A percentile compares a stretch with the other conserved stretches of the same genome.
Conservation (phyloP, 495 filamentous ascomycete species). For the Penicillium dipodomyicola region DNA sequence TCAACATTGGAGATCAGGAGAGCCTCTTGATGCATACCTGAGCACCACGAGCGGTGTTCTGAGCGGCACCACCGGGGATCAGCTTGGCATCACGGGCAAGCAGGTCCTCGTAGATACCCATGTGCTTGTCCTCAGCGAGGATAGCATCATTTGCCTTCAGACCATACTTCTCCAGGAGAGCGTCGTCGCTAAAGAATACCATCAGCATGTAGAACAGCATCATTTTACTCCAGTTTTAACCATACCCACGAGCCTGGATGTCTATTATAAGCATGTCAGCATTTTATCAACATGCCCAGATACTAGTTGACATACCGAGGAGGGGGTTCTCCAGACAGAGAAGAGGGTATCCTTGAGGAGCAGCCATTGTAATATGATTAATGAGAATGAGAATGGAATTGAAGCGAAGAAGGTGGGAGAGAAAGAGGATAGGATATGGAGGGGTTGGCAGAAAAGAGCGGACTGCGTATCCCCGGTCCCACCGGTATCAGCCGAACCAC, state of each 20-base stretch:
- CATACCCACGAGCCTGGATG: constrained; percentile 82
- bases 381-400: constrained; percentile 7
- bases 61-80: constrained; percentile 93
- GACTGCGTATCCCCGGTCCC: constrained; percentile 17
- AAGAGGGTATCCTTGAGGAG: constrained; percentile 73
- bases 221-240: constrained; percentile 8
- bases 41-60: constrained; percentile 96
- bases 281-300: constrained; percentile 15
- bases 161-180: constrained; percentile 84
- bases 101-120: constrained; percentile 86
- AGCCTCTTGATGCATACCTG: constrained; percentile 47
- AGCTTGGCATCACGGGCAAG: constrained; percentile 84
- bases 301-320: constrained; percentile 62
- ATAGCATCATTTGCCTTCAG: constrained; percentile 97
- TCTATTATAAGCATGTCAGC: constrained; percentile 50
- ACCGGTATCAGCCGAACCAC: constrained; percentile 8
- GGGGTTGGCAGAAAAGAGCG: constrained; percentile 29
- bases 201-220: constrained; percentile 9
- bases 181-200: constrained; percentile 49
- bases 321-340: constrained; percentile 95
- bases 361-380: constrained; percentile 56
- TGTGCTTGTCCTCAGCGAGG: constrained; percentile 88
- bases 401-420: constrained; percentile 20
- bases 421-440: constrained; percentile 22
- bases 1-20: not conserved